Evolutionary conservation across 2,329 filamentous ascomycete species (phyloP).

Genomic region (Remersonia thermophila): DNA sequence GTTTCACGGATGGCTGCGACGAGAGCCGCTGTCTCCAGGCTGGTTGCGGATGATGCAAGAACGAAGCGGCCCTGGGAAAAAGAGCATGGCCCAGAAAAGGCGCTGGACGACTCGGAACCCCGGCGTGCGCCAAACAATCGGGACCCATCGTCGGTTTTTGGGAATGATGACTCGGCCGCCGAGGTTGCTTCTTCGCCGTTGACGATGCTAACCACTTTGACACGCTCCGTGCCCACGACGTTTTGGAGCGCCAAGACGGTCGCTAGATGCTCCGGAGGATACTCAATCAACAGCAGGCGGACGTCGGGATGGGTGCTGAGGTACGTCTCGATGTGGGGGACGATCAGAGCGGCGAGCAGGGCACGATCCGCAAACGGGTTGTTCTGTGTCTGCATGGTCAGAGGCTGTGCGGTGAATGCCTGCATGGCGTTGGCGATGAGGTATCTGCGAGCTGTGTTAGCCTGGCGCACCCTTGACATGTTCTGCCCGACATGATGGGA

Average conservation of each 20-base stretch:
- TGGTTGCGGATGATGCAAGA: slow-evolving; percentile 41
- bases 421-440: slow-evolving; percentile 51
- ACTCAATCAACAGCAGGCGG: slow-evolving; percentile 47
- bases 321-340: slow-evolving; percentile 50
- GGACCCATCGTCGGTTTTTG: slow-evolving; percentile 9
- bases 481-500: too few species aligned
- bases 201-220: slow-evolving; percentile 48
- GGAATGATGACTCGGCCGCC: slow-evolving; percentile 16
- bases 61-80: slow-evolving; percentile 45
- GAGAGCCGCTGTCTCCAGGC: slow-evolving; percentile 41
- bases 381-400: slow-evolving; percentile 36
- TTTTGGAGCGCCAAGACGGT: slow-evolving; percentile 46
- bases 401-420: slow-evolving; percentile 38
- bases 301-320: slow-evolving; percentile 39
- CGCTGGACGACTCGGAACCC: not conserved
- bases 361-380: slow-evolving; percentile 43
- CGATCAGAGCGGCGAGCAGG: slow-evolving; percentile 43
- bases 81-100: slow-evolving; percentile 12
- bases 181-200: slow-evolving; percentile 24
- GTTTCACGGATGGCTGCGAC: slow-evolving; percentile 40
- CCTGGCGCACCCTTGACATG: too few species aligned
- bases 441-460: slow-evolving; percentile 26
- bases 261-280: slow-evolving; percentile 41
- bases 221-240: slow-evolving; percentile 41
- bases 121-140: slow-evolving; percentile 2